Evolutionary conservation across 495 filamentous ascomycete genomes (phyloP).

Genomic region (Astrothelium subdiscretum): DNA sequence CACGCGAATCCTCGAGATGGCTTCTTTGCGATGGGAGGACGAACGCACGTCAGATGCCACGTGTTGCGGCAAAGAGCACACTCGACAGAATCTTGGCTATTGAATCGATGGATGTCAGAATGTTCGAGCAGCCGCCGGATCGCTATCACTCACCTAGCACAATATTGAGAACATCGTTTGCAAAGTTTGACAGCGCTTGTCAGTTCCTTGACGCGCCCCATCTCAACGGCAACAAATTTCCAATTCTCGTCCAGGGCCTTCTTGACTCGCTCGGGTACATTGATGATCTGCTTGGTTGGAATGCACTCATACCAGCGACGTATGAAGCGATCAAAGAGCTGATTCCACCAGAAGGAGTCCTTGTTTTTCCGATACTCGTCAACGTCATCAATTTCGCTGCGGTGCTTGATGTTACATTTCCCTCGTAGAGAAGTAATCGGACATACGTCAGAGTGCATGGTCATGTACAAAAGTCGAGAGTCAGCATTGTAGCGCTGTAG

Average conservation of each 20-base stretch:
- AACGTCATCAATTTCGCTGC: conserved; percentile 70
- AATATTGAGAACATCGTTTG: conserved; percentile 81
- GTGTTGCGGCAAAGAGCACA: conserved; percentile 90
- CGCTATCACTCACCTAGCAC: conserved; percentile 58
- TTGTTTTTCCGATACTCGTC: conserved; percentile 71
- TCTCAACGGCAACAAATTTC: conserved; percentile 89
- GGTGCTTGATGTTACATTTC: conserved; percentile 80
- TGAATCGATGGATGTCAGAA: background rate
- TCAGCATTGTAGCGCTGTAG: conserved; percentile 86
- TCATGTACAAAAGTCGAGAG: conserved; percentile 78
- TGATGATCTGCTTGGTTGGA: conserved; percentile 82
- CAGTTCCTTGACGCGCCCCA: conserved; percentile 82
- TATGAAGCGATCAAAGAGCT: conserved; percentile 95
- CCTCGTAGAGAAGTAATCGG: conserved; percentile 85
- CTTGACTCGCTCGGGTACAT: conserved; percentile 87
- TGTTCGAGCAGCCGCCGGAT: background rate
- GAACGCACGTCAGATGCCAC: conserved; percentile 98
- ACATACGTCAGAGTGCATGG: conserved; percentile 97
- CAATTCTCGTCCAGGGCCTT: conserved; percentile 90
- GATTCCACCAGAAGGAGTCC: conserved; percentile 93
- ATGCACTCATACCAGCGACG: conserved; percentile 96
- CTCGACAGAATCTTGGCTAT: conserved; percentile 85
- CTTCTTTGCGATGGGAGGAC: conserved; percentile 86
- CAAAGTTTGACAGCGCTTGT: conserved; percentile 94
- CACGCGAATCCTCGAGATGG: conserved; percentile 96